phyloP scores from a whole-genome alignment of 371 early-diverging fungal genomes.

The Rhizopus delemar region DNA sequence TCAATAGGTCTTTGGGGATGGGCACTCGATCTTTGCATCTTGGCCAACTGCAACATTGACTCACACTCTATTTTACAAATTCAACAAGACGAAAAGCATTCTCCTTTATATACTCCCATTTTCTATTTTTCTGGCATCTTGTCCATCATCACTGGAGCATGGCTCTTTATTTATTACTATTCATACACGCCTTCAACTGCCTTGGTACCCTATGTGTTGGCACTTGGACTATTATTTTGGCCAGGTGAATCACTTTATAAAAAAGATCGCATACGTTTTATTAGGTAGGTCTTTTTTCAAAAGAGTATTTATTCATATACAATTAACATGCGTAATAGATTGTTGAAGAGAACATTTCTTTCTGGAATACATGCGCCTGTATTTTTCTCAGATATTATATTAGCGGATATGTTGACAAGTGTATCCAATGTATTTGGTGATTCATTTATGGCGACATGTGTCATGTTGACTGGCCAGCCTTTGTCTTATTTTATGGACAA shows the following conservation, averaged over 20 bases:
- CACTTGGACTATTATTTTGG: slow-evolving; percentile 52
- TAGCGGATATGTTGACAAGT: slow-evolving; percentile 92
- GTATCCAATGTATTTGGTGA: slow-evolving; percentile 89
- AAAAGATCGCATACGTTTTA: slow-evolving; percentile 64
- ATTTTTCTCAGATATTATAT: slow-evolving; percentile 79
- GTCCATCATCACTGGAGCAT: slow-evolving; percentile 32
- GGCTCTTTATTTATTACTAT: slow-evolving; percentile 27
- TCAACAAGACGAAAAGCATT: slow-evolving; percentile 45
- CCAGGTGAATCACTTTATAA: slow-evolving; percentile 58
- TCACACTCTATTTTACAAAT: slow-evolving; percentile 53
- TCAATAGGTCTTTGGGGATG: slow-evolving; percentile 79
- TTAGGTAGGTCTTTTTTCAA: slow-evolving; percentile 46
- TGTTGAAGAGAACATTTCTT: slow-evolving; percentile 45
- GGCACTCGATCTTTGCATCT: slow-evolving; percentile 71
- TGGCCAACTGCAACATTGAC: slow-evolving; percentile 63
- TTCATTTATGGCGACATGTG: slow-evolving; percentile 61
- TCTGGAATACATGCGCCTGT: slow-evolving; percentile 61
- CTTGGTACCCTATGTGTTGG: slow-evolving; percentile 52
- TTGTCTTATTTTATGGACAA: slow-evolving; percentile 33
- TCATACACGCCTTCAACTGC: slow-evolving; percentile 40
- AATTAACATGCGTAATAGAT: slow-evolving; percentile 15
- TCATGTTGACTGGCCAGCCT: slow-evolving; percentile 44
- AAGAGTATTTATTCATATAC: not conserved
- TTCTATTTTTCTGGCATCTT: slow-evolving; percentile 50
- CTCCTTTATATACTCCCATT: slow-evolving; percentile 35